Conservation (phyloP, 768 basidiomycete species). For the Lactarius hatsudake region DNA sequence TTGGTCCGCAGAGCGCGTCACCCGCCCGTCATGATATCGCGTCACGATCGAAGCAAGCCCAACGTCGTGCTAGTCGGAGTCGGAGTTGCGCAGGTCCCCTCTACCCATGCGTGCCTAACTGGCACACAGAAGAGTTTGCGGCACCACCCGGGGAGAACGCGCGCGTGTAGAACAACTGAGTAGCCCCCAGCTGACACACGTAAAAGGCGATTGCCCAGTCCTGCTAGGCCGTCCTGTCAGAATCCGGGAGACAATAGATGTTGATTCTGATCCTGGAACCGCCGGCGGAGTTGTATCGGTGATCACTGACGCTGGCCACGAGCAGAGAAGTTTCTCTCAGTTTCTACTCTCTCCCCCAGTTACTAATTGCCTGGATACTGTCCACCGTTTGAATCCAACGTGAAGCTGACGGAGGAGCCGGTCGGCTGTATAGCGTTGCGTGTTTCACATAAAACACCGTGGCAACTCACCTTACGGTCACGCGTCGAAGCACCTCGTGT, state of each 20-base stretch:
- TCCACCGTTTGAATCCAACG: neutral
- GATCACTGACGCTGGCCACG: conserved; percentile 8
- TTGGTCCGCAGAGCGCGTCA: neutral
- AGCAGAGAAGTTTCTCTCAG: neutral
- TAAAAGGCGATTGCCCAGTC: conserved; percentile 18
- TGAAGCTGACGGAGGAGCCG: neutral
- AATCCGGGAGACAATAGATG: conserved; percentile 12
- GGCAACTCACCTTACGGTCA: neutral
- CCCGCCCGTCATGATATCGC: conserved; percentile 1
- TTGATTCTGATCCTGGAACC: conserved; percentile 21
- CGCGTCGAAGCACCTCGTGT: neutral
- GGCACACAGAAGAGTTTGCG: conserved; percentile 1
- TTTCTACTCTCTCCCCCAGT: neutral
- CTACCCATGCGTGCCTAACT: neutral
- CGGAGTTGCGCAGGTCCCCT: conserved; percentile 1
- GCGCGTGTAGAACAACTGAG: neutral
- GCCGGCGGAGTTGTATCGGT: conserved; percentile 22
- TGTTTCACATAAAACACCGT: neutral
- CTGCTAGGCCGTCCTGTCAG: neutral
- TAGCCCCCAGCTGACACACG: neutral
- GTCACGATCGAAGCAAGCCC: conserved; percentile 15
- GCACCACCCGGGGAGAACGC: neutral
- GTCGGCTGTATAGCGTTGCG: neutral
- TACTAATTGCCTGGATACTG: neutral
- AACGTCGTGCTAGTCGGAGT: neutral